Evolutionary conservation across 139 green algal genomes (phyloP).

Genomic region (Chlamydomonas incerta): DNA sequence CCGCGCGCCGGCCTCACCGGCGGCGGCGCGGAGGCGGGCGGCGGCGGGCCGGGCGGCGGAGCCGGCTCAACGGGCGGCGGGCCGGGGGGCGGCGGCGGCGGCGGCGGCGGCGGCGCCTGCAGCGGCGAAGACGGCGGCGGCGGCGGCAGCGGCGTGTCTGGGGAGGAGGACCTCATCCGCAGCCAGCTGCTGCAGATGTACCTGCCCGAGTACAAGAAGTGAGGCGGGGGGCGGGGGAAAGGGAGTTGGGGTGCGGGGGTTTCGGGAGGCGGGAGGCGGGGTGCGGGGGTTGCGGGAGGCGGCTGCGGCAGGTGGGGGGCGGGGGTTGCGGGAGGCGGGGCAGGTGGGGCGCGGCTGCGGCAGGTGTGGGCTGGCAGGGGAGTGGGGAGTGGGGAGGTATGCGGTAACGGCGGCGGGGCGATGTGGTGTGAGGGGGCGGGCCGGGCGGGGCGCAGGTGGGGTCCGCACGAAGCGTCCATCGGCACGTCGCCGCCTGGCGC

Average conservation of each 20-base stretch:
- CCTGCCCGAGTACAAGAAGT: conserved; percentile 39
- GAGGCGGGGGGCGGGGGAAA: not conserved
- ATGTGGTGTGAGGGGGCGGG: too few species aligned
- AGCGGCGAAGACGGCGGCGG: not conserved
- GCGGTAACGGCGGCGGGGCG: too few species aligned
- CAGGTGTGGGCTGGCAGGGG: too few species aligned
- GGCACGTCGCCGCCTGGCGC: too few species aligned
- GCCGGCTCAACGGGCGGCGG: not conserved
- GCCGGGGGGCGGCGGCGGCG: not conserved
- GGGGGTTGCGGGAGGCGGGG: not conserved
- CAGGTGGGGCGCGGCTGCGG: too few species aligned
- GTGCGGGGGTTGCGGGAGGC: not conserved
- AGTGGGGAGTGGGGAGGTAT: too few species aligned
- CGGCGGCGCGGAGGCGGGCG: not conserved
- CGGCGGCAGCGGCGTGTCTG: not conserved
- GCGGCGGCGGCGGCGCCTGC: not conserved
- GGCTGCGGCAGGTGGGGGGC: not conserved
- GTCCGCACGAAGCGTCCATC: too few species aligned
- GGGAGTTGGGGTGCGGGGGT: not conserved
- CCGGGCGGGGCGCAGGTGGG: too few species aligned
- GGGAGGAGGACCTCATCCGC: conserved; percentile 41
- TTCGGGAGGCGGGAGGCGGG: not conserved
- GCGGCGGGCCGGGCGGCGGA: not conserved
- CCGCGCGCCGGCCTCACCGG: not conserved
- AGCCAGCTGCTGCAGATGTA: conserved; percentile 54